A percentile compares a stretch with the other conserved stretches of the same genome.
phyloP scores from a whole-genome alignment of 345 rosid genomes.

The Geranium brycei region DNA sequence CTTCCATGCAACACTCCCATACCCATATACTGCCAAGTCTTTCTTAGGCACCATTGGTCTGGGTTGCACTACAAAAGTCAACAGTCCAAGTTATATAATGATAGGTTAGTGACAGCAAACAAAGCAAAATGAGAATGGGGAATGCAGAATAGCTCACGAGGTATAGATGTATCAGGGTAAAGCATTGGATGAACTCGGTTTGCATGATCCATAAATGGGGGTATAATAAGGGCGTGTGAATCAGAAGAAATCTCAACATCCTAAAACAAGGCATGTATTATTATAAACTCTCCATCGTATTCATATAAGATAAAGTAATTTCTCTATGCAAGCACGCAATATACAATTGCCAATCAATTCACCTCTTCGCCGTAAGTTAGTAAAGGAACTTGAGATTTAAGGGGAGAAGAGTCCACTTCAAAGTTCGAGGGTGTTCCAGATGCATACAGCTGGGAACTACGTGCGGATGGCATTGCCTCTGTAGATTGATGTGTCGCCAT shows the following conservation, averaged over 20 bases:
- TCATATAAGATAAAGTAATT: neutral
- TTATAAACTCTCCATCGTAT: slow-evolving; percentile 2
- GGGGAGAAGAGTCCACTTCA: slow-evolving; percentile 47
- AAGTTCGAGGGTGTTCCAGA: slow-evolving; percentile 26
- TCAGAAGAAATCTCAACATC: slow-evolving; percentile 62
- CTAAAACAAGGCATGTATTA: slow-evolving; percentile 18
- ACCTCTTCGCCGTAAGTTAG: slow-evolving; percentile 70
- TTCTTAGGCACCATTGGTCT: slow-evolving; percentile 80
- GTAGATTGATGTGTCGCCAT: slow-evolving; percentile 34
- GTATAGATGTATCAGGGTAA: slow-evolving; percentile 36
- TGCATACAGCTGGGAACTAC: slow-evolving; percentile 17
- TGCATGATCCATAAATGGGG: slow-evolving; percentile 48
- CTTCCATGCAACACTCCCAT: slow-evolving; percentile 92
- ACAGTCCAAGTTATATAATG: slow-evolving; percentile 6
- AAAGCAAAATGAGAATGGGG: neutral
- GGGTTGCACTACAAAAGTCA: slow-evolving; percentile 45
- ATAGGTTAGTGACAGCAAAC: neutral
- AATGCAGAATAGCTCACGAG: slow-evolving; percentile 29
- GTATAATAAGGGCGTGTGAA: slow-evolving; percentile 64
- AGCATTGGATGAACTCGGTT: slow-evolving; percentile 41
- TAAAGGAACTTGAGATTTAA: slow-evolving; percentile 44
- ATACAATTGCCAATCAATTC: slow-evolving; percentile 3
- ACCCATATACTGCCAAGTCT: slow-evolving; percentile 75
- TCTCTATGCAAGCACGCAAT: neutral
- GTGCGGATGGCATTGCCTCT: slow-evolving; percentile 35